Percentiles rank a stretch among this genome's conserved stretches.
These are phyloP conservation scores for Rhododendron molle DNA, from an alignment of 148 eudicot species.

Conservation along the genomic window DNA sequence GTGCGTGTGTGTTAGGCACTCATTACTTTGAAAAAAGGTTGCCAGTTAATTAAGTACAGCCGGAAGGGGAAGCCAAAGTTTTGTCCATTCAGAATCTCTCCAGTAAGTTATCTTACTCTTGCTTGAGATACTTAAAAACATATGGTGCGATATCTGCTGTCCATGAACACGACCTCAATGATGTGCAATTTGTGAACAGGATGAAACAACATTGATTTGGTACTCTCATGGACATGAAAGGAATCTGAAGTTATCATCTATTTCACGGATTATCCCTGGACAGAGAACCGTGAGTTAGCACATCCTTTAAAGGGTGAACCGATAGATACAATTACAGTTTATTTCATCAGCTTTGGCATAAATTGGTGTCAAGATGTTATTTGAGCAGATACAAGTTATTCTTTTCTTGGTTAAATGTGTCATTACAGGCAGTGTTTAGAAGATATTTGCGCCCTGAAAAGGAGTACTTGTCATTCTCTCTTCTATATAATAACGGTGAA, in stretches of 20 bases:
- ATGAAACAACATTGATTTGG: slow-evolving; percentile 80
- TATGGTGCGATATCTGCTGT: neutral
- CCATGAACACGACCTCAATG: neutral
- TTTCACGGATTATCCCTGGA: slow-evolving; percentile 68
- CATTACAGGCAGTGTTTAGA: slow-evolving; percentile 68
- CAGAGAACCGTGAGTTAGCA: slow-evolving; percentile 92
- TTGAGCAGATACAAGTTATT: neutral
- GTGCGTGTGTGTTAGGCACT: slow-evolving; percentile 37
- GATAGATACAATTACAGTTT: neutral
- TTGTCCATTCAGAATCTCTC: slow-evolving; percentile 78
- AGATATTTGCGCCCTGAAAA: slow-evolving; percentile 83
- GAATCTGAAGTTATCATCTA: slow-evolving; percentile 58
- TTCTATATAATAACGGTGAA: slow-evolving; percentile 73
- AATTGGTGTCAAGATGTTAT: neutral
- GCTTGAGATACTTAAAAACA: neutral
- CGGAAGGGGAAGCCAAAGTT: slow-evolving; percentile 89
- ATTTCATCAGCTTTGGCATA: neutral
- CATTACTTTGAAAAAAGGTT: slow-evolving; percentile 75
- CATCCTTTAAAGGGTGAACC: slow-evolving; percentile 10
- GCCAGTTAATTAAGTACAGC: slow-evolving; percentile 81
- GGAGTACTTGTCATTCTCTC: slow-evolving; percentile 90
- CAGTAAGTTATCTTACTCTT: slow-evolving; percentile 32
- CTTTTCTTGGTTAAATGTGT: slow-evolving; percentile 4
- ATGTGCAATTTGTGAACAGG: slow-evolving; percentile 38
- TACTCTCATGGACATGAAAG: slow-evolving; percentile 79